Percentiles rank a stretch among this genome's conserved stretches.
Conservation (phyloP, 371 early-diverging fungal genomes). For the Encephalitozoon cuniculi region DNA sequence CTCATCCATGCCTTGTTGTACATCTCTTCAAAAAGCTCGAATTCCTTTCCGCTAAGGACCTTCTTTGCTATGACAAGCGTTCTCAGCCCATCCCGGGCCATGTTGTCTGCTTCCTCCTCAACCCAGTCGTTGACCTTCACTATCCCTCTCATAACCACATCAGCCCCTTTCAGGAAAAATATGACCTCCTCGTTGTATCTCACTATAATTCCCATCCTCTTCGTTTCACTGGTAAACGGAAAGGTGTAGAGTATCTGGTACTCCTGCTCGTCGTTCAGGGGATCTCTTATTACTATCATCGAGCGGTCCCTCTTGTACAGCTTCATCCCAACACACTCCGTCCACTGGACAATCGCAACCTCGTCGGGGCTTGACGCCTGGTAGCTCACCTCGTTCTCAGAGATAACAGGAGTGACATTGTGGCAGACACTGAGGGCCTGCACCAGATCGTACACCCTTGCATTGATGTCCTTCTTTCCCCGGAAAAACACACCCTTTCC, state of each 20-base stretch:
- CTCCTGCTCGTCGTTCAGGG: conserved; percentile 28
- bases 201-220: conserved; percentile 95
- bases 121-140: conserved; percentile 90
- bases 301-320: conserved; percentile 65
- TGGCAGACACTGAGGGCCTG: conserved; percentile 79
- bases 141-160: conserved; percentile 80
- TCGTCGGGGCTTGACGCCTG: conserved; percentile 99
- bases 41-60: conserved; percentile 65
- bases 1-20: conserved; percentile 62
- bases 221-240: conserved; percentile 90
- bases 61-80: conserved; percentile 87
- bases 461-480: conserved; percentile 37
- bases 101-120: conserved; percentile 92
- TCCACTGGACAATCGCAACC: conserved; percentile 92
- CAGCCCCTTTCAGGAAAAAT: conserved; percentile 93
- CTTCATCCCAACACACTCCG: conserved; percentile 74
- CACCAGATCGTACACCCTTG: conserved; percentile 70
- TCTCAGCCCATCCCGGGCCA: conserved; percentile 94
- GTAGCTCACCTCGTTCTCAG: conserved; percentile 64
- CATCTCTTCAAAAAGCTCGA: conserved; percentile 31
- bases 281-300: conserved; percentile 26
- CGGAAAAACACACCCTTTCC: conserved; percentile 5
- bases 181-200: conserved; percentile 66
- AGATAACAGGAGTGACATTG: conserved; percentile 67
- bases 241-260: conserved; percentile 80